Percentiles rank a stretch among this genome's conserved stretches.
These are phyloP conservation scores for Cadophora sp. DNA, from an alignment of 2,329 filamentous ascomycete genomes.

Conservation along the genomic window DNA sequence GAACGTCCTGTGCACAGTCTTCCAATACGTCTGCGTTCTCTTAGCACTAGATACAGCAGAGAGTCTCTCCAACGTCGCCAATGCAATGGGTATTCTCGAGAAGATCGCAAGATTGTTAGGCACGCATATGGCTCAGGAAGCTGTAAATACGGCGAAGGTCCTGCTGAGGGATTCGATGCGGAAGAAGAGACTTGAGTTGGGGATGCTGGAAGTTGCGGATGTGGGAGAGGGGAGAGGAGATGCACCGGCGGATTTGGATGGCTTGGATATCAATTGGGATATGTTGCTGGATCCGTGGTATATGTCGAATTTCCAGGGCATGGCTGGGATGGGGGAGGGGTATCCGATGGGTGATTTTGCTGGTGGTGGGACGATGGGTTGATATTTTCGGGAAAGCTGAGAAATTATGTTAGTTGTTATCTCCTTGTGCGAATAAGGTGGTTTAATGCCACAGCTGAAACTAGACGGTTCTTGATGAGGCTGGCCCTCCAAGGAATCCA, in stretches of 20 bases:
- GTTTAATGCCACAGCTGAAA: no score
- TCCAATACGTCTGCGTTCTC: slow-evolving; percentile 52
- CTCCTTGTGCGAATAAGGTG: background rate
- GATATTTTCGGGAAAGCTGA: no score
- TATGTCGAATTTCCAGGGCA: slow-evolving; percentile 26
- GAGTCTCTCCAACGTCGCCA: slow-evolving; percentile 46
- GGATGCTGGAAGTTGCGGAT: slow-evolving; percentile 34
- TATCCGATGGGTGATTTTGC: slow-evolving; percentile 14
- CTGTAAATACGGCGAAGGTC: slow-evolving; percentile 39
- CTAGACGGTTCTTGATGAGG: no score
- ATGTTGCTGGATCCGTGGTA: slow-evolving; percentile 36
- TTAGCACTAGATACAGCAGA: slow-evolving; percentile 50
- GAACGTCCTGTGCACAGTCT: slow-evolving; percentile 51
- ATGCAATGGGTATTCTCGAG: slow-evolving; percentile 48
- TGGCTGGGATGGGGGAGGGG: slow-evolving; percentile 17
- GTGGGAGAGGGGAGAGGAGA: slow-evolving; percentile 5
- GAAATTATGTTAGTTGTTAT: no score
- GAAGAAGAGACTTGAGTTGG: slow-evolving; percentile 41
- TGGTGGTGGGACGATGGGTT: background rate
- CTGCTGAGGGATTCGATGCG: slow-evolving; percentile 39
- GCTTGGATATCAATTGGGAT: slow-evolving; percentile 36
- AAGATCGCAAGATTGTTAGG: slow-evolving; percentile 48
- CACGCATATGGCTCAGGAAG: slow-evolving; percentile 45
- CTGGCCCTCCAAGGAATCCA: no score
- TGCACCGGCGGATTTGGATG: slow-evolving; percentile 12